Evolutionary conservation across 192 early-diverging fungal species (phyloP).

Genomic region (Entrophospora sp.): DNA sequence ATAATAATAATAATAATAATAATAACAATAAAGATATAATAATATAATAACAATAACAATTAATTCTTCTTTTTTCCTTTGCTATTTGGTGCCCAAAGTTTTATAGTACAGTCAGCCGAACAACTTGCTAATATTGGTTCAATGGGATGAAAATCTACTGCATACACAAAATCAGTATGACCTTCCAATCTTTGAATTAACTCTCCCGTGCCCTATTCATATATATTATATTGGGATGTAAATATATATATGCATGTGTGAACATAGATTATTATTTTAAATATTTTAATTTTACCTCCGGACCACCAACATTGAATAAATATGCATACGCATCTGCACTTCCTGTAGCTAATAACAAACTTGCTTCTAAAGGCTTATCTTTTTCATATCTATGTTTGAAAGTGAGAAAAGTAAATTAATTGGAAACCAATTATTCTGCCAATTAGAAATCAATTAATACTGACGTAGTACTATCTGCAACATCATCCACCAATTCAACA

Average conservation of each 20-base stretch:
- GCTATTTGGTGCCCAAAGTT: slow-evolving; percentile 57
- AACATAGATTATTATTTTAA: too few species aligned
- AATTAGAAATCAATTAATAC: too few species aligned
- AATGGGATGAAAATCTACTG: slow-evolving; percentile 79
- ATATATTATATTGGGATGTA: too few species aligned
- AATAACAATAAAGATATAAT: too few species aligned
- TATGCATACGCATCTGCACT: slow-evolving; percentile 78
- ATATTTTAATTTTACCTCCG: slow-evolving; percentile 35
- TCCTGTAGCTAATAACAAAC: slow-evolving; percentile 68
- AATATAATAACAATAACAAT: too few species aligned
- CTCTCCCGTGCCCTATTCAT: slow-evolving; percentile 43
- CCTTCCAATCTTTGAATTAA: slow-evolving; percentile 79
- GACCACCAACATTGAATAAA: slow-evolving; percentile 53
- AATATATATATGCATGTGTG: too few species aligned
- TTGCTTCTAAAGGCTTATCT: slow-evolving; percentile 39
- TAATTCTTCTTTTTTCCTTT: slow-evolving; percentile 32
- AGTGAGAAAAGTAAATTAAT: too few species aligned
- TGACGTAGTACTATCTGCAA: slow-evolving; percentile 13
- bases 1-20: too few species aligned
- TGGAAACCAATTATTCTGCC: too few species aligned
- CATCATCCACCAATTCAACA: slow-evolving; percentile 21
- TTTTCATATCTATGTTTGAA: slow-evolving; percentile 32
- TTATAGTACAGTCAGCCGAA: slow-evolving; percentile 77
- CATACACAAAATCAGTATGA: slow-evolving; percentile 90
- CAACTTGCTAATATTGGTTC: slow-evolving; percentile 77